phyloP scores from a whole-genome alignment of 345 rosid genomes.

The Gossypium ekmanianum region DNA sequence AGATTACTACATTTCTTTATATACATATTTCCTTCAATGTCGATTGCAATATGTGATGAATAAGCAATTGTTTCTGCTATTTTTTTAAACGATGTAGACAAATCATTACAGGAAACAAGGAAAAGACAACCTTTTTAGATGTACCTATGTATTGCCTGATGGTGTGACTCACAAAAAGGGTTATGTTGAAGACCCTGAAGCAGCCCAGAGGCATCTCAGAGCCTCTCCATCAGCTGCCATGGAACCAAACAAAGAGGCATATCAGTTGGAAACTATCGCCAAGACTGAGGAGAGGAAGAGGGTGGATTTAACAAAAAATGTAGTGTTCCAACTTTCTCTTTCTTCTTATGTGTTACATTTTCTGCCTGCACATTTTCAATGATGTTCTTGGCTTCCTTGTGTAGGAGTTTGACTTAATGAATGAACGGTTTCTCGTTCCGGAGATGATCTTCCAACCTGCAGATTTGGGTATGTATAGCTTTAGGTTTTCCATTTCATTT shows the following conservation, averaged over 20 bases:
- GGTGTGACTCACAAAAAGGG: slow-evolving; percentile 49
- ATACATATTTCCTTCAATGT: too few relatives aligned
- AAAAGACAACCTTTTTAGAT: slow-evolving; percentile 49
- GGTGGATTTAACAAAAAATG: slow-evolving; percentile 68
- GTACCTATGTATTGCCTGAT: slow-evolving; percentile 73
- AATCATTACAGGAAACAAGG: slow-evolving; percentile 47
- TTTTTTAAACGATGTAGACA: background rate
- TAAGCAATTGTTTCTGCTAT: background rate
- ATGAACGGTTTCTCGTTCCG: slow-evolving; percentile 90
- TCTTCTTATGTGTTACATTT: background rate
- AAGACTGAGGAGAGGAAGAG: slow-evolving; percentile 46
- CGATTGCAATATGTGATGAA: background rate
- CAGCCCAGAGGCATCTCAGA: slow-evolving; percentile 46
- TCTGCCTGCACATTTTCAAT: background rate
- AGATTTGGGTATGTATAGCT: slow-evolving; percentile 61
- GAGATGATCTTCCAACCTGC: slow-evolving; percentile 94
- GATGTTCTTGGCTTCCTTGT: slow-evolving; percentile 19
- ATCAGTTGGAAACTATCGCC: slow-evolving; percentile 31
- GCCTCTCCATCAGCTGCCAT: slow-evolving; percentile 13
- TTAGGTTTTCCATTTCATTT: background rate
- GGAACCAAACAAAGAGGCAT: slow-evolving; percentile 22
- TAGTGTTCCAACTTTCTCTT: slow-evolving; percentile 18
- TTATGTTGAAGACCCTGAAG: slow-evolving; percentile 66
- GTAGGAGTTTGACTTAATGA: slow-evolving; percentile 93
- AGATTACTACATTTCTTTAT: too few relatives aligned